Base-by-base conservation (phyloP, 2,329 filamentous ascomycete species). In the Cyphellophora europaea region DNA sequence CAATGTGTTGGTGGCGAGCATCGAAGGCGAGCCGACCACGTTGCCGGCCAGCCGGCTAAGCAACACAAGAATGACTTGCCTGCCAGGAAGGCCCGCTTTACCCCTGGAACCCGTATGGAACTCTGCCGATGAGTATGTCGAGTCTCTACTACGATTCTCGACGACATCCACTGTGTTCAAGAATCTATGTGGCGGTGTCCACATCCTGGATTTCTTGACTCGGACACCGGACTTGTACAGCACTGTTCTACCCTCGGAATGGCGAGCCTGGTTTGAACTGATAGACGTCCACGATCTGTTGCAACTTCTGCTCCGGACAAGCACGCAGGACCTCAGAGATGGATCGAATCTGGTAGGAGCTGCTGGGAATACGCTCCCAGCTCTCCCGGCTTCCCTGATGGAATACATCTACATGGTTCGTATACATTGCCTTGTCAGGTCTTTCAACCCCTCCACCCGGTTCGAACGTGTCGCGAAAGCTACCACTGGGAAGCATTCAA, bases 121-220 rank as follows among this genome's bases (percentile, higher is more conserved):
- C 23, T 75, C 74, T 29, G 63, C 77, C 5, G 83, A 94, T 31
- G 72, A 77, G 35, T 98, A 94, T 57, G 72, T 94, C 32, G 69
- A 83, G 16, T 78, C 77, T 12, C 72, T 96, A 10, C 68, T 96
- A 16, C 56, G 75, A 13, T 94, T 96, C 51, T 74, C 79, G 2
- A 77, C 77, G 5, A 77, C 76, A 2, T 83, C 82, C 30, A 73
- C 79, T 35, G 67, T 86, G 2, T 87, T 95, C 49, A 82, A 85
- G 46, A 85, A 84, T 16, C 70, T 98, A n/a, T 94, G 87, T 54
- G 91, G 91, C 35, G 88, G 89, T n/a, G 84, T 96, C 1, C 91
- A 98, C 54, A 88, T 98, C 43, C 71, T 96, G 37, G 91, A 98
- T 57, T 96, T 98, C 61, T 86, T 95, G 62, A 95, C 87, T 2